These are phyloP conservation scores for Linanthus parryae DNA, from an alignment of 148 eudicot genomes.

Conservation along the genomic window DNA sequence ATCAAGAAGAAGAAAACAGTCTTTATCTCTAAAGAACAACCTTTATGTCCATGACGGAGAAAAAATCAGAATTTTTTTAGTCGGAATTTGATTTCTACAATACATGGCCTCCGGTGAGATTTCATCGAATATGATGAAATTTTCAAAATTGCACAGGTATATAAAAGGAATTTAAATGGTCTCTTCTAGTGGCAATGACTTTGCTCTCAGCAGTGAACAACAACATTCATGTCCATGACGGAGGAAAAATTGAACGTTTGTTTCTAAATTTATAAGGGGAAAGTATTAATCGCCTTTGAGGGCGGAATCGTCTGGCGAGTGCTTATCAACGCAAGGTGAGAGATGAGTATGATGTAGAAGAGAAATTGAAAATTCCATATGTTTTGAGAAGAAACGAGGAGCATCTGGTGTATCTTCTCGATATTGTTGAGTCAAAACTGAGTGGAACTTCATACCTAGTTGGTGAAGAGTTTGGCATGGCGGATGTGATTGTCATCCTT, in stretches of 20 bases:
- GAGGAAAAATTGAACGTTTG: slow-evolving; percentile 49
- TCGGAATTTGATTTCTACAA: too few relatives aligned
- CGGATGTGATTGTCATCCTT: slow-evolving; percentile 69
- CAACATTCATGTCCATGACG: slow-evolving; percentile 66
- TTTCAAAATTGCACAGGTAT: too few relatives aligned
- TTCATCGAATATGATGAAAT: too few relatives aligned
- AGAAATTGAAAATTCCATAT: slow-evolving; percentile 54
- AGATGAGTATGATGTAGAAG: slow-evolving; percentile 69
- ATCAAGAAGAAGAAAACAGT: too few relatives aligned
- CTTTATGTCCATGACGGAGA: too few relatives aligned
- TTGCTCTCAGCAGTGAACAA: slow-evolving; percentile 43
- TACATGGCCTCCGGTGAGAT: too few relatives aligned
- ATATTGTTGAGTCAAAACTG: slow-evolving; percentile 66
- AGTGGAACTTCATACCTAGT: slow-evolving; percentile 41
- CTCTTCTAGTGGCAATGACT: slow-evolving; percentile 49
- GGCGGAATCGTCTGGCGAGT: slow-evolving; percentile 69
- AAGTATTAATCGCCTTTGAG: slow-evolving; percentile 77
- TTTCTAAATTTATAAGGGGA: slow-evolving; percentile 70
- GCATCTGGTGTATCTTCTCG: slow-evolving; percentile 62
- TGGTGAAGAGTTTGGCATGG: slow-evolving; percentile 76
- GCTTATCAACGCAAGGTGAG: slow-evolving; percentile 70
- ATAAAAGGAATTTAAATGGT: slow-evolving; percentile 81
- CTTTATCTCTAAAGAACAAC: too few relatives aligned
- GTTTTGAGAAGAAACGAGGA: slow-evolving; percentile 52
- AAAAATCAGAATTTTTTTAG: too few relatives aligned